phyloP scores from a whole-genome alignment of 768 basidiomycete species.

The Ephemerocybe angulata region DNA sequence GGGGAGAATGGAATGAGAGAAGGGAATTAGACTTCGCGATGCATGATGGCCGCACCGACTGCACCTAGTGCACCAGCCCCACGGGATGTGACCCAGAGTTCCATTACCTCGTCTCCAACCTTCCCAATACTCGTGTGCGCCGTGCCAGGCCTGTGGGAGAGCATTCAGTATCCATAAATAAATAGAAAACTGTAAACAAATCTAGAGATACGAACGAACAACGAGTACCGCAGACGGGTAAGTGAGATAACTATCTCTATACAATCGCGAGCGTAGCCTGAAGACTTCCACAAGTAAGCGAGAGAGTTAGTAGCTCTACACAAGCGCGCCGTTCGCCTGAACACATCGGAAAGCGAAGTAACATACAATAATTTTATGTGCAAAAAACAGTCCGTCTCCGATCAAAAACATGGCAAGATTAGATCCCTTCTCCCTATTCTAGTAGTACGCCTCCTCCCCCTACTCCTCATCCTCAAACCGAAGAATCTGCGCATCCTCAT shows the following conservation, averaged over 20 bases:
- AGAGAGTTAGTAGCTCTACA: not conserved
- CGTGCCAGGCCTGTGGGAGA: too few relatives aligned
- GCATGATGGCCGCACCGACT: not conserved
- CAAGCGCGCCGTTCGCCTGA: not conserved
- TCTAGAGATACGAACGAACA: too few relatives aligned
- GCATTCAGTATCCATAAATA: too few relatives aligned
- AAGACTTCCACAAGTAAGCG: not conserved
- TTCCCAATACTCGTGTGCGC: too few relatives aligned
- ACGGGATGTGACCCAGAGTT: not conserved
- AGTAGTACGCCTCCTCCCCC: constrained; percentile 5
- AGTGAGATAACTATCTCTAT: too few relatives aligned
- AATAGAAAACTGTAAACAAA: too few relatives aligned
- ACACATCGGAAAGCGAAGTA: not conserved
- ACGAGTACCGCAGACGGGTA: too few relatives aligned
- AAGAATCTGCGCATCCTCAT: constrained; percentile 85
- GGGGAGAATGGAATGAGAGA: not conserved
- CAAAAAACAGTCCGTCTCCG: constrained; percentile 1
- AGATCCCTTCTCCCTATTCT: not conserved
- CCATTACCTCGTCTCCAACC: too few relatives aligned
- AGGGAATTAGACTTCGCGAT: constrained; percentile 1
- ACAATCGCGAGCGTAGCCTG: too few relatives aligned
- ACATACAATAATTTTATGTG: constrained; percentile 6
- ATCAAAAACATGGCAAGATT: not conserved
- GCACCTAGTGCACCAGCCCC: not conserved
- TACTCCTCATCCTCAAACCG: constrained; percentile 78